Evolutionary conservation across 129 eudicot species (phyloP), one percentile per base, ranked within the genome.

Genomic region (Flaveria ramosissima): DNA sequence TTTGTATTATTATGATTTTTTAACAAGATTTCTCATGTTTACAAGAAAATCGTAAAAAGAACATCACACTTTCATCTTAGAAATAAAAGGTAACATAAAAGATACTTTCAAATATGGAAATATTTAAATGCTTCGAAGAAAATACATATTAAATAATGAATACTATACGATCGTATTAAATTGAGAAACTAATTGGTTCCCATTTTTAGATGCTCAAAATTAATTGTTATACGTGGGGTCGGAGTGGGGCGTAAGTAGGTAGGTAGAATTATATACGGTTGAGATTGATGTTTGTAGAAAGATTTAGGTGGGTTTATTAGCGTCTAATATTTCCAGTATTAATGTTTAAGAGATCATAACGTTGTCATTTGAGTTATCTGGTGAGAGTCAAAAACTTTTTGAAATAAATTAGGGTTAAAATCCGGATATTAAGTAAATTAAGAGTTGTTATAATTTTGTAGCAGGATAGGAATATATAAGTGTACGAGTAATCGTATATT

Each of bases 141-240:
- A 74, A 74, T 42, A 14, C 59, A 24, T 74, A 59, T 74, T 59
- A 59, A 57, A 57, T 74, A 74, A 42, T 42, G 48, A 59, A 42
- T 24, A 59, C 15, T 21, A 15, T 73, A 32, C 56, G 67, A 32
- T 53, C 2, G 10, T 71, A 71, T n/a, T 43, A 62, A 68, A 43
- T 20, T 68, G 55, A 17, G 55, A 42, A 68, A 68, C 9, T 20
- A 43, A 43, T 20, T 68, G 73, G 19, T 45, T 68, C 21, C 21
- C 6, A 19, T 3, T 36, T 36, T 39, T 10, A 3, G 32, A 32
- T 17, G 64, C 27, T 71, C 6, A 53, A 53, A 36, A 56, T 72
- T 51, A 32, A 72, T 30, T 61, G 64, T 14, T 57, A 24, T 26
- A 63, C 66, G 30, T 32, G 51, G 68, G 46, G 61, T 73, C 21